Percentiles rank a stretch among this genome's conserved stretches.
Conservation (phyloP, 768 basidiomycete species). For the Phlebiopsis flavidoalba region DNA sequence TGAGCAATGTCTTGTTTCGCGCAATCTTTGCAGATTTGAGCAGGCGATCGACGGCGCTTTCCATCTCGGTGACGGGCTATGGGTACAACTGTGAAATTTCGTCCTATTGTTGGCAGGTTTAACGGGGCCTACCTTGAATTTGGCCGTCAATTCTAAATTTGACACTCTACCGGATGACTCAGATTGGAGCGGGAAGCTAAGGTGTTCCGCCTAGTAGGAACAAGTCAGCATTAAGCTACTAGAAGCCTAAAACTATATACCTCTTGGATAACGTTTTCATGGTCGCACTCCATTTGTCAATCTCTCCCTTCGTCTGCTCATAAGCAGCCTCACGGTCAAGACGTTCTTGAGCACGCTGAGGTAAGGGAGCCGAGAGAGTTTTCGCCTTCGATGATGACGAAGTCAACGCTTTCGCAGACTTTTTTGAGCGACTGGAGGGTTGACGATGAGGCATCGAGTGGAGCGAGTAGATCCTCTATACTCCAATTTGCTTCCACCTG, state of each 20-base stretch:
- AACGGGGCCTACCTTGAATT: constrained; percentile 65
- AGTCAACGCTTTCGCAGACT: constrained; percentile 59
- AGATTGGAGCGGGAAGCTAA: constrained; percentile 82
- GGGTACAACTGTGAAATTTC: neutral
- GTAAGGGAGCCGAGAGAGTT: constrained; percentile 77
- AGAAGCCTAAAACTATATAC: constrained; percentile 31
- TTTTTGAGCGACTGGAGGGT: constrained; percentile 63
- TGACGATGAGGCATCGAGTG: constrained; percentile 56
- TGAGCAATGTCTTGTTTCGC: constrained; percentile 74
- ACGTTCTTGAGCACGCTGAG: constrained; percentile 81
- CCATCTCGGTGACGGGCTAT: constrained; percentile 80
- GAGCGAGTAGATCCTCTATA: constrained; percentile 72
- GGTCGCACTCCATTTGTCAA: constrained; percentile 88
- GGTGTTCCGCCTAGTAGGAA: constrained; percentile 64
- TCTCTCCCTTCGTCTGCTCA: constrained; percentile 87
- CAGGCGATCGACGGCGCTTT: constrained; percentile 78
- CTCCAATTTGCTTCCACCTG: constrained; percentile 53
- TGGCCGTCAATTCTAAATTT: constrained; percentile 71
- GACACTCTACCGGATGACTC: constrained; percentile 51
- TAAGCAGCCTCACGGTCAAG: constrained; percentile 93
- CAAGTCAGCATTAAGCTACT: neutral
- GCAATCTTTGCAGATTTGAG: constrained; percentile 77
- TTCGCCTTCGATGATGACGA: constrained; percentile 49
- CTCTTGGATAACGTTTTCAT: constrained; percentile 91
- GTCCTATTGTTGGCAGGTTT: neutral